Evolutionary conservation across 2,329 filamentous ascomycete genomes (phyloP), one percentile per base, ranked within the genome.

Genomic region (Colletotrichum caudatum): DNA sequence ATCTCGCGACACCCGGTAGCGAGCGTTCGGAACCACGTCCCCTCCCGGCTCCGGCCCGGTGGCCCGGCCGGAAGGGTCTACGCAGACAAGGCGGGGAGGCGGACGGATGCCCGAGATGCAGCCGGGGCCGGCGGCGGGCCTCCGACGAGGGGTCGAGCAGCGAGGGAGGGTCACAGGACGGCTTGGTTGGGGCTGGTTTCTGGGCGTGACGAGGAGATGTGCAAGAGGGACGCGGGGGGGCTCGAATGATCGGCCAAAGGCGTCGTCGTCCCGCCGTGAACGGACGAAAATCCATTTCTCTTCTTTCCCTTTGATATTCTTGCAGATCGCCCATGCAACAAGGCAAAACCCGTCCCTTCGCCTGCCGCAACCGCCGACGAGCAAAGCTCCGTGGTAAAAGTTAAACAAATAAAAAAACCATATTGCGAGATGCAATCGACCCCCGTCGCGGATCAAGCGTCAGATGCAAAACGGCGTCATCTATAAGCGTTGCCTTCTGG

Each of bases 11-110:
- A 18, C 14, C 26, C 33, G 26, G 50, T 33, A 33, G 51, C 51
- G 51, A n/a, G 29, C 29, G 8, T 33, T n/a, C 16, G 29, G 14
- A n/a, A 3, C 56, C 56, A 41, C n/a, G 29, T 39, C 12, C 35
- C n/a, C 18, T 39, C 37, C 56, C 56, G 56, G 56, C 37, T 37
- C 56, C 56, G 56, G 56, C 23, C 56, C 56, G 37, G 56, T 58
- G n/a, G 35, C 35, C 56, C 33, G 56, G n/a, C 9, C 4, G 20
- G 4, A 41, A 41, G 33, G 33, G 14, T 29, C 56, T 16, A n/a
- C 44, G 26, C 20, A 16, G 23, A 26, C 56, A 41, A 14, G 54
- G 35, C n/a, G 54, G 14, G 33, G 35, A 9, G 18, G 12, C 20
- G 11, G 7, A 23, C 33, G 18, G 33, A 20, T 20, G 20, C 41